These are phyloP conservation scores for Fomitopsis betulina DNA, from an alignment of 1,284 basidiomycete genomes.

Conservation along the genomic window DNA sequence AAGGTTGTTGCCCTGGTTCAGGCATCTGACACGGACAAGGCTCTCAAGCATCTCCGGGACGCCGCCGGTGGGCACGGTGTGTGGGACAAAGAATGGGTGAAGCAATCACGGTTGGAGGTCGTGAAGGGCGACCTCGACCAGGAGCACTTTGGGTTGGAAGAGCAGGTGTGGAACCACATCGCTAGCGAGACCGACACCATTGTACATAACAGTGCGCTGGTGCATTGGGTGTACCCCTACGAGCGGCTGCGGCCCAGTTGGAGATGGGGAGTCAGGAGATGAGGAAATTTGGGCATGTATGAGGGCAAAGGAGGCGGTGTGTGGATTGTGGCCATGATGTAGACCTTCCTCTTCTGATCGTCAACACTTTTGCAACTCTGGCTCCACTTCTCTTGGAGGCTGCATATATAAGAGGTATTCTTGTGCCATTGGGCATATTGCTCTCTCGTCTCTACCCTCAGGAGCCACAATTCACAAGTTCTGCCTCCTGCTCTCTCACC, in stretches of 20 bases:
- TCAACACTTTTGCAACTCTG: too few species aligned
- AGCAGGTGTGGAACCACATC: constrained; percentile 65
- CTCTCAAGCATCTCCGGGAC: constrained; percentile 69
- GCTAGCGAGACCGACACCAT: constrained; percentile 80
- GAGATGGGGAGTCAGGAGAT: too few species aligned
- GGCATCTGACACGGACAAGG: constrained; percentile 62
- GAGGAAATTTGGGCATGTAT: too few species aligned
- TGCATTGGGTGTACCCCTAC: constrained; percentile 99
- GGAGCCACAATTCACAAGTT: too few species aligned
- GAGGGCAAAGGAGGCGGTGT: too few species aligned
- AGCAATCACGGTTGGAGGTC: constrained; percentile 68
- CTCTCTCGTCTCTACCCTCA: too few species aligned
- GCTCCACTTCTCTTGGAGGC: too few species aligned
- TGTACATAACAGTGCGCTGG: constrained; percentile 95
- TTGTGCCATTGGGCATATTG: too few species aligned
- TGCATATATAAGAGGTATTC: too few species aligned
- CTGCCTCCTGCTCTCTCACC: too few species aligned
- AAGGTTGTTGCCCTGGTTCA: constrained; percentile 94
- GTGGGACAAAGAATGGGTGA: constrained; percentile 91
- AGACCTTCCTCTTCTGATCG: too few species aligned
- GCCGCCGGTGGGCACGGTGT: constrained; percentile 82
- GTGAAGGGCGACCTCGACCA: constrained; percentile 86
- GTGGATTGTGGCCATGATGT: too few species aligned
- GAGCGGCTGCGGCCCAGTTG: constrained; percentile 85
- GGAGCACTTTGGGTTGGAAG: constrained; percentile 73